phyloP scores from a whole-genome alignment of 169 alveolate species.

The Plasmodium berghei region DNA sequence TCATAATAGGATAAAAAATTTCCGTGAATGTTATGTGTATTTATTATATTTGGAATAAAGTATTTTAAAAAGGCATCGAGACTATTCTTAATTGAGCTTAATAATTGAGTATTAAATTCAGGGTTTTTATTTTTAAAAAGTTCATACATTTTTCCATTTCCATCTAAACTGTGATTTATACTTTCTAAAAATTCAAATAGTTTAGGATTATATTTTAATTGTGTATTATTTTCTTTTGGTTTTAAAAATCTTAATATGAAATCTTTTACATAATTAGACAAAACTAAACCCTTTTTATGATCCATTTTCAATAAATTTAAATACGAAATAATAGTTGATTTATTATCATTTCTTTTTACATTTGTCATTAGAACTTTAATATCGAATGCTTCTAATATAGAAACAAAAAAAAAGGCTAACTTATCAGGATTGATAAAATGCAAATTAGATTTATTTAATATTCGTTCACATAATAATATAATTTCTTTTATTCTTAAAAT shows the following conservation, averaged over 20 bases:
- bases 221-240: neutral
- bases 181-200: conserved; percentile 21
- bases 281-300: conserved; percentile 11
- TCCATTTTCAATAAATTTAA: conserved; percentile 23
- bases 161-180: conserved; percentile 26
- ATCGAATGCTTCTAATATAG: conserved; percentile 25
- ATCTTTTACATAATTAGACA: conserved; percentile 16
- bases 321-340: conserved; percentile 14
- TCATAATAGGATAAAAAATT: neutral
- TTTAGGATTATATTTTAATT: neutral
- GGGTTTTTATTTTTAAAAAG: conserved; percentile 21
- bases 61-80: conserved; percentile 13
- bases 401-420: conserved; percentile 1
- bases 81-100: conserved; percentile 18
- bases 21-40: neutral
- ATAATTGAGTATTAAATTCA: neutral
- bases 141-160: conserved; percentile 7
- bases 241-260: conserved; percentile 12
- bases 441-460: conserved; percentile 19
- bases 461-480: conserved; percentile 13
- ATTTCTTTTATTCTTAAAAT: conserved; percentile 17
- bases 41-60: neutral
- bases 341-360: neutral
- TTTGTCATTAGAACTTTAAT: conserved; percentile 36
- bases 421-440: neutral